phyloP scores from a whole-genome alignment of 352 stramenopile genomes.

The Pythium sp. region DNA sequence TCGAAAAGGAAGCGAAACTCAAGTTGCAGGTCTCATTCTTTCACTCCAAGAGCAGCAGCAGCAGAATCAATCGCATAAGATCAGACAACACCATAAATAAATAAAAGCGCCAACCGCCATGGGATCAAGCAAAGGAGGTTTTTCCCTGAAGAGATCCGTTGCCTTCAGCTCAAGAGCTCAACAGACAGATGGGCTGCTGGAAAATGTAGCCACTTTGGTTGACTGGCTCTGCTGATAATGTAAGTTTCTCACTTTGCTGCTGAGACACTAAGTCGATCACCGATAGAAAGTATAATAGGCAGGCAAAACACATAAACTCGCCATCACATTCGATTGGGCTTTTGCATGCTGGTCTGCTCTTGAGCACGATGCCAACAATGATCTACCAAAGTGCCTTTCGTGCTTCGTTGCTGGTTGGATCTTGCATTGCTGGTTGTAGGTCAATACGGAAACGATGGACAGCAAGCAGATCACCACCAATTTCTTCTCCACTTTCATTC shows the following conservation, averaged over 20 bases:
- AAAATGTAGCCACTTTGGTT: neutral
- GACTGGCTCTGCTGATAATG: neutral
- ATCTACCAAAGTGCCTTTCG: too few relatives aligned
- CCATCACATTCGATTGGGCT: neutral
- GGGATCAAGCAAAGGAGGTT: neutral
- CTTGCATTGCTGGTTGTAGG: neutral
- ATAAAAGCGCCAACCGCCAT: neutral
- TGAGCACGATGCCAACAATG: neutral
- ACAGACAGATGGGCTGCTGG: neutral
- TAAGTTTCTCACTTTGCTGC: neutral
- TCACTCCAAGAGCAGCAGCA: neutral
- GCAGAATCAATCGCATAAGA: neutral
- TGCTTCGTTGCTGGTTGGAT: neutral
- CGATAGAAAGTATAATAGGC: too few relatives aligned
- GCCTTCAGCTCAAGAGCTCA: neutral
- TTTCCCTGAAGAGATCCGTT: neutral
- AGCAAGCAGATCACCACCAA: neutral
- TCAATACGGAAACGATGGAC: neutral
- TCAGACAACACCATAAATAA: neutral
- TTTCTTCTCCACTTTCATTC: neutral
- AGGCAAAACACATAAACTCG: neutral
- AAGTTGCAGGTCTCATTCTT: constrained; percentile 3
- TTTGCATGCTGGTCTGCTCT: too few relatives aligned
- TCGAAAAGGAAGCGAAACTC: constrained; percentile 3
- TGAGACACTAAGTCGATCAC: neutral